Percentiles rank a stretch among this genome's conserved stretches.
Evolutionary conservation across 306 rosid genomes (phyloP).

Genomic region (Begonia fuchsioides): DNA sequence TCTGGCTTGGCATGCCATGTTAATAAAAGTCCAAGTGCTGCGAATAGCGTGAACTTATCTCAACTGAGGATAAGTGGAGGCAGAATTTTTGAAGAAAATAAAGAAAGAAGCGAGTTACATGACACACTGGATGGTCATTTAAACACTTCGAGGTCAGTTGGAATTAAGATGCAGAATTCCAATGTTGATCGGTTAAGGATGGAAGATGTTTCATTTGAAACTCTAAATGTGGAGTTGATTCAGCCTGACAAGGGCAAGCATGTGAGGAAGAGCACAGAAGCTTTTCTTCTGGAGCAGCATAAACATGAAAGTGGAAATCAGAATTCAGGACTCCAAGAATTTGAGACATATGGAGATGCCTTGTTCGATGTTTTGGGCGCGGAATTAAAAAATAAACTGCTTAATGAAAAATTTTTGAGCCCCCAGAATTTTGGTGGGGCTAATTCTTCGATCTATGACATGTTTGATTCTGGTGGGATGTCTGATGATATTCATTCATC

Average conservation of each 20-base stretch:
- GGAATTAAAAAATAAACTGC: constrained; percentile 48
- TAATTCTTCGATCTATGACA: too few species aligned
- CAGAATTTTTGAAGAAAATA: constrained; percentile 13
- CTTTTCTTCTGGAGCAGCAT: neutral
- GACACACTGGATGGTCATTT: constrained; percentile 17
- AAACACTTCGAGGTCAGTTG: constrained; percentile 12
- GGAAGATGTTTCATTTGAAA: neutral
- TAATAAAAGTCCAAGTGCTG: constrained; percentile 11
- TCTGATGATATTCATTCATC: neutral
- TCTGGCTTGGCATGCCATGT: constrained; percentile 11
- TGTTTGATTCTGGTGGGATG: neutral
- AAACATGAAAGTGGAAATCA: neutral
- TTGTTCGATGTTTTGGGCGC: constrained; percentile 76
- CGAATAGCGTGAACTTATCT: constrained; percentile 22
- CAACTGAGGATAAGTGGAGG: constrained; percentile 28
- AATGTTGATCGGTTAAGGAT: neutral
- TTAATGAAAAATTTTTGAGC: constrained; percentile 15
- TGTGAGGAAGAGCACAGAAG: neutral
- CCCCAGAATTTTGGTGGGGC: too few species aligned
- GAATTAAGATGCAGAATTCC: constrained; percentile 19
- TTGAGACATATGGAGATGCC: constrained; percentile 37
- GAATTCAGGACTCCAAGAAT: neutral
- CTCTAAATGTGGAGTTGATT: neutral
- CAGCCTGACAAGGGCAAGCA: neutral
- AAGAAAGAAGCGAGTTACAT: constrained; percentile 27